Conservation (phyloP, 139 green algal species). For the Astrephomene gubernaculifera region DNA sequence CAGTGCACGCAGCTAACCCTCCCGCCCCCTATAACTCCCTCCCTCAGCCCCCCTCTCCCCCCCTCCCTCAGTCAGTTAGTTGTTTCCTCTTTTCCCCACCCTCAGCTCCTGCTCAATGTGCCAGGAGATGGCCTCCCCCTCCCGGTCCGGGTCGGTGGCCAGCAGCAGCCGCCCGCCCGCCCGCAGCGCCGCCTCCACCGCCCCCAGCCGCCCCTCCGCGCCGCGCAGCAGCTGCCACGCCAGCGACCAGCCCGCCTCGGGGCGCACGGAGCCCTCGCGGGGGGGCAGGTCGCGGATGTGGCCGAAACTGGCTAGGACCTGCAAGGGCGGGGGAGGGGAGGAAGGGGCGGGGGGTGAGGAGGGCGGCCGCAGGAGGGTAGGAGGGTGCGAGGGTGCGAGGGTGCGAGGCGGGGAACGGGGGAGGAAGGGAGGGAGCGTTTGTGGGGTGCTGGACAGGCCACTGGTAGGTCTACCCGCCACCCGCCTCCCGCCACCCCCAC, state of each 20-base stretch:
- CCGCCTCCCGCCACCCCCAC: constrained; percentile 27
- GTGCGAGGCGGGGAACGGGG: not conserved
- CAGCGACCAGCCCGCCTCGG: constrained; percentile 68
- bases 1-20: no score
- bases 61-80: not conserved
- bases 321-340: not conserved
- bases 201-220: constrained; percentile 44
- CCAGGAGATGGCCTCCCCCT: constrained; percentile 98
- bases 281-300: constrained; percentile 90
- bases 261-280: constrained; percentile 73
- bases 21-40: no score
- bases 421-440: not conserved
- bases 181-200: constrained; percentile 54
- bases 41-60: not conserved
- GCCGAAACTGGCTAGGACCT: constrained; percentile 92
- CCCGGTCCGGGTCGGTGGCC: constrained; percentile 95
- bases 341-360: not conserved
- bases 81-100: constrained; percentile 25
- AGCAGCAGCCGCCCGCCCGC: constrained; percentile 77
- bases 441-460: not conserved
- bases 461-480: not conserved
- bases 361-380: not conserved
- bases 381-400: not conserved
- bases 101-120: constrained; percentile 88
- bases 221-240: constrained; percentile 56